Percentiles rank a stretch among this genome's conserved stretches.
Conservation (phyloP, 208 protist species). For the Trypanosoma lewisi region DNA sequence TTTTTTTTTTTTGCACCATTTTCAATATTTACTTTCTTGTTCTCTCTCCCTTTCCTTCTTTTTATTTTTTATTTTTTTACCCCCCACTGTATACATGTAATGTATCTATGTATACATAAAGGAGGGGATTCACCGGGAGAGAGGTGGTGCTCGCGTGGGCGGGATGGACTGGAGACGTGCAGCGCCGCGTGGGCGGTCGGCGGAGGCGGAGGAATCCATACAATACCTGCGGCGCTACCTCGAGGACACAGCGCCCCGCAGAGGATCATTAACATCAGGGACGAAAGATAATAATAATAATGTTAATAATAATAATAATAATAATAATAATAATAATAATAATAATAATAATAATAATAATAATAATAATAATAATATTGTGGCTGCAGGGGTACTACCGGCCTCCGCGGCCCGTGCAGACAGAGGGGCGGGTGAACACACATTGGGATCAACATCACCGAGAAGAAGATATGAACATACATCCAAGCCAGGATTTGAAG, state of each 20-base stretch:
- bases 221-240: constrained; percentile 17
- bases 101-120: constrained; percentile 1
- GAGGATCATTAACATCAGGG: background rate
- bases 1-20: too few relatives aligned
- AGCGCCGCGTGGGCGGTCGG: background rate
- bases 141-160: background rate
- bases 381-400: constrained; percentile 11
- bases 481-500: background rate
- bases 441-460: background rate
- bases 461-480: background rate
- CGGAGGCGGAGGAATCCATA: constrained; percentile 17
- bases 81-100: too few relatives aligned
- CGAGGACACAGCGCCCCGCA: background rate
- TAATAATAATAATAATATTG: too few relatives aligned
- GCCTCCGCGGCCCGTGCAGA: background rate
- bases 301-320: too few relatives aligned
- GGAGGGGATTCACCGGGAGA: background rate
- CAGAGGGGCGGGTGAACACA: background rate
- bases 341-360: too few relatives aligned
- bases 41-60: background rate
- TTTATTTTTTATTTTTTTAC: constrained; percentile 9
- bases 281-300: too few relatives aligned
- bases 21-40: background rate
- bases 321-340: too few relatives aligned
- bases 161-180: constrained; percentile 1